Base-by-base conservation (phyloP, 2,329 filamentous ascomycete species). In the Cladosporium sp. region DNA sequence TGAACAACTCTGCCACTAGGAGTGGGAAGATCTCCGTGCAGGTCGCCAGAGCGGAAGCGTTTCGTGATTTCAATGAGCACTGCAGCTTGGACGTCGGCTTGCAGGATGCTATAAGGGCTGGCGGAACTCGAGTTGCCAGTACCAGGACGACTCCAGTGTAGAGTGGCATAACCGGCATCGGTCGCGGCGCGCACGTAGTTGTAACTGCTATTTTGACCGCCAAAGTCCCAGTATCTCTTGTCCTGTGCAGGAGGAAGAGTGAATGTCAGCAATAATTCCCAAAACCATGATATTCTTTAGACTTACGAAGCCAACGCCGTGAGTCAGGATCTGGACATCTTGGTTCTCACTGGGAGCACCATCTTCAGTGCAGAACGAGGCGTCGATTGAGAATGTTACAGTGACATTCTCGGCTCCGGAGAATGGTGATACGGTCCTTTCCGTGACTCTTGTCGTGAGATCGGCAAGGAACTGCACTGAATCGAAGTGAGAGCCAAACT, bases 81-180 rank as follows among this genome's bases (percentile, higher is more conserved):
- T 11, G 64, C 65, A 10, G 67, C 53, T 63, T 72, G 65, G 23
- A 68, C 43, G 8, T 58, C 49, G 2, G 60, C 28, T 46, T 71
- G 67, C 25, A 69, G 64, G 36, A 70, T 62, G 11, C 60, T 68
- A 46, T 70, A 69, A 5, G 69, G 58, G 51, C 69, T 62, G 2
- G 25, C 58, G 14, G 67, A 65, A 25, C 53, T 68, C 7, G 68
- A 69, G 4, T 51, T 18, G 30, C 69, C 70, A 25, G 66, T 67
- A 28, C 70, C 68, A 8, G 70, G 56, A 36, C 70, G 67, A 32
- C 70, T 69, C 53, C 69, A 70, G 5, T 59, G 63, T 7, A 71
- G 36, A 2, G 68, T 71, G 4, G 66, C 56, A 58, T 66, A 71
- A 7, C 70, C 67, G 11, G 68, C 65, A 2, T 43, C 54, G 3